phyloP scores from a whole-genome alignment of 176 grass and related monocot species.

The Oryza punctata region DNA sequence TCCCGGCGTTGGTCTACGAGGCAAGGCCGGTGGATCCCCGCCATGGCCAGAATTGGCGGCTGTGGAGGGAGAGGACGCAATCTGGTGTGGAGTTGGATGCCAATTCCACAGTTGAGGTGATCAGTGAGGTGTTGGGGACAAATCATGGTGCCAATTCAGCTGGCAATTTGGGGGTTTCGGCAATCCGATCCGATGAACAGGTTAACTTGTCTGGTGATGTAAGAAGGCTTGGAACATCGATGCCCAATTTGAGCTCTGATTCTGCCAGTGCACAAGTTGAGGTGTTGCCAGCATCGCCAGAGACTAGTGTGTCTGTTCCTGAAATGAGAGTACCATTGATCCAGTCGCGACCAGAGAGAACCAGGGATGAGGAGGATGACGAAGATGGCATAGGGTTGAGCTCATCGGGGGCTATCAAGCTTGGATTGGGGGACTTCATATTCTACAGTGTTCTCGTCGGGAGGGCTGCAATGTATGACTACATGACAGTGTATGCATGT shows the following conservation, averaged over 20 bases:
- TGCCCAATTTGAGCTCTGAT: constrained; percentile 23
- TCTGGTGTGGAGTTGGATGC: constrained; percentile 29
- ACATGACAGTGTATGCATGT: constrained; percentile 85
- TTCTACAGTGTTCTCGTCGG: constrained; percentile 94
- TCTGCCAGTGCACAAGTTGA: not conserved
- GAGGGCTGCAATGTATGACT: constrained; percentile 86
- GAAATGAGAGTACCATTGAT: constrained; percentile 57
- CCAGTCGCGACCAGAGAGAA: constrained; percentile 34
- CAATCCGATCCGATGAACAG: not conserved
- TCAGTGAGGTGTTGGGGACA: constrained; percentile 20
- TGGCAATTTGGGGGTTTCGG: not conserved
- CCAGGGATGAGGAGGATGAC: constrained; percentile 38
- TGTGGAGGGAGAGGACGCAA: constrained; percentile 63
- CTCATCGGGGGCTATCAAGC: constrained; percentile 83
- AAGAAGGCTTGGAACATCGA: not conserved
- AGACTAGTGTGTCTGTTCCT: constrained; percentile 49
- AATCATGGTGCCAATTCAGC: constrained; percentile 2
- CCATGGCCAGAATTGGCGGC: constrained; percentile 51
- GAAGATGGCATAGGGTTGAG: constrained; percentile 74
- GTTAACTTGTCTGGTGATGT: not conserved
- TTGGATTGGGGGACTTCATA: constrained; percentile 94
- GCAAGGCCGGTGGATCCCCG: constrained; percentile 70
- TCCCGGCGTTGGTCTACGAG: constrained; percentile 87
- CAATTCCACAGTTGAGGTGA: constrained; percentile 37
- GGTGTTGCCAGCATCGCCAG: not conserved